Evolutionary conservation across 257 asterid genomes (phyloP).

Genomic region (Sherardia arvensis): DNA sequence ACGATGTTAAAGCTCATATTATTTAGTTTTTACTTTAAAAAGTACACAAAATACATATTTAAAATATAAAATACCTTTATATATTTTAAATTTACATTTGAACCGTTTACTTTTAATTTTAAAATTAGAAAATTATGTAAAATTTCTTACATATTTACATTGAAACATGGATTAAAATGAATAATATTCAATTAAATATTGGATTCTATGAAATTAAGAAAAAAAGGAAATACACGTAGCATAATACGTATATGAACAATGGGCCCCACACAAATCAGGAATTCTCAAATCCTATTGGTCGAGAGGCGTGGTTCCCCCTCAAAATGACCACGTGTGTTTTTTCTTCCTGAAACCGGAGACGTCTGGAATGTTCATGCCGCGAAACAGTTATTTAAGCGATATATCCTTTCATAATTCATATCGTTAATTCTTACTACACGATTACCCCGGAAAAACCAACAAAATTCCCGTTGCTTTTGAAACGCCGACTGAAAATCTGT

Average conservation of each 20-base stretch:
- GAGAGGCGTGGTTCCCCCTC: background rate
- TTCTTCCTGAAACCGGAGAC: slow-evolving; percentile 3
- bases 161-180: too few species aligned
- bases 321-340: slow-evolving; percentile 1
- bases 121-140: too few species aligned
- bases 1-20: too few species aligned
- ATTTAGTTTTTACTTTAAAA: too few species aligned
- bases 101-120: too few species aligned
- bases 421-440: background rate
- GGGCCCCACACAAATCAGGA: background rate
- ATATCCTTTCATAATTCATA: background rate
- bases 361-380: slow-evolving; percentile 6
- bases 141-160: too few species aligned
- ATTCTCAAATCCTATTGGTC: slow-evolving; percentile 1
- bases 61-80: too few species aligned
- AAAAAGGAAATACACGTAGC: background rate
- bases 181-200: too few species aligned
- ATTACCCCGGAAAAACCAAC: background rate
- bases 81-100: too few species aligned
- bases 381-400: background rate
- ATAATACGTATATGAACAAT: too few species aligned
- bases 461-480: background rate
- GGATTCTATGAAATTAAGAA: too few species aligned
- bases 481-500: background rate
- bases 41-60: too few species aligned